Evolutionary conservation across 2,329 filamentous ascomycete genomes (phyloP).

Genomic region (Drechslerella coelobrocha): DNA sequence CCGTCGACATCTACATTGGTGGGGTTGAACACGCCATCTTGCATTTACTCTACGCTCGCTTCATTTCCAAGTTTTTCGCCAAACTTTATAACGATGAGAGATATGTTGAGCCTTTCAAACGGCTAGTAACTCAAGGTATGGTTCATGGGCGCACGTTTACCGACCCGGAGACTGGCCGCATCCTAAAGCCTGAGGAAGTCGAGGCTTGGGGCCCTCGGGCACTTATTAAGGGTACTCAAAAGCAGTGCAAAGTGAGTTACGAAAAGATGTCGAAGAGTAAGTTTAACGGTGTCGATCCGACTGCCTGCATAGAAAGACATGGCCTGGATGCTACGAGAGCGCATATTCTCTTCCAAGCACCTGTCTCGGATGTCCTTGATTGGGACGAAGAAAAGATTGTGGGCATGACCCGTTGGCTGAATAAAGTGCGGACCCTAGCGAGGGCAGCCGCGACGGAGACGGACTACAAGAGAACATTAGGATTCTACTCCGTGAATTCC

Average conservation of each 20-base stretch:
- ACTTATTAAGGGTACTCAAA: slow-evolving; percentile 68
- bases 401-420: slow-evolving; percentile 81
- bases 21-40: slow-evolving; percentile 91
- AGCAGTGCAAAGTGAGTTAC: slow-evolving; percentile 63
- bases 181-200: slow-evolving; percentile 77
- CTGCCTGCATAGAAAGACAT: slow-evolving; percentile 72
- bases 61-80: slow-evolving; percentile 85
- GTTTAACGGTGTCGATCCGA: slow-evolving; percentile 86
- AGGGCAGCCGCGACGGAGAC: slow-evolving; percentile 22
- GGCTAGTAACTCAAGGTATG: slow-evolving; percentile 89
- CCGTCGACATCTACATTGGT: slow-evolving; percentile 87
- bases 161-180: slow-evolving; percentile 75
- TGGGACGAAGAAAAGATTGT: slow-evolving; percentile 86
- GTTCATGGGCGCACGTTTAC: slow-evolving; percentile 85
- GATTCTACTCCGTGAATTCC: not conserved
- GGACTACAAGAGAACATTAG: slow-evolving; percentile 29
- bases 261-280: slow-evolving; percentile 98
- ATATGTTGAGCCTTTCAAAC: slow-evolving; percentile 75
- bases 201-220: slow-evolving; percentile 65
- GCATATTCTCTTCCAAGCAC: slow-evolving; percentile 88
- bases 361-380: slow-evolving; percentile 80
- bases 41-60: slow-evolving; percentile 85
- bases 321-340: slow-evolving; percentile 84
- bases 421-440: slow-evolving; percentile 64
- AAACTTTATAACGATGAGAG: slow-evolving; percentile 59